Base-by-base conservation (phyloP, 352 stramenopile species). In the Pythium pectinolyticum region DNA sequence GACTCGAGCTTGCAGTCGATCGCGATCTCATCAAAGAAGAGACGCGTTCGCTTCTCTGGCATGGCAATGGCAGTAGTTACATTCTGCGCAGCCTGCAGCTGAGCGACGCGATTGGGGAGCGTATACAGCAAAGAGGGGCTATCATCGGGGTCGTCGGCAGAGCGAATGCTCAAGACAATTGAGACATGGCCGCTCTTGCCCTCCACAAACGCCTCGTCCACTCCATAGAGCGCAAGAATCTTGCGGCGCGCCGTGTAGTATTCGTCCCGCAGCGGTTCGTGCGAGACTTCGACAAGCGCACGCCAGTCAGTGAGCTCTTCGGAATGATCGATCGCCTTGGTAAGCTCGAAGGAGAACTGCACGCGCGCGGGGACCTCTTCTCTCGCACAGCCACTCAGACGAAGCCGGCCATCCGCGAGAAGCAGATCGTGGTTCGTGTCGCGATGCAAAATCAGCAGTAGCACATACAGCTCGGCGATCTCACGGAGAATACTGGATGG, bases 391-490 rank as follows among this genome's bases (percentile, higher is more conserved):
- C 32, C n/a, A 20, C 11, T 6, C 12, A 61, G 22, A 5, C 41
- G 40, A 19, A 61, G 20, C 11, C 54, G 40, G 3, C 10, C 8
- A 22, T 61, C 54, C 10, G 27, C 19, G 41, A 46, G 24, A n/a
- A 61, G 54, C 30, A 32, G 40, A 28, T 61, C 54, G 31, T 41
- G 41, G 4, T 15, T 52, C 3, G 54, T 53, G 20, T 52, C n/a
- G n/a, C 41, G 54, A 28, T 61, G 54, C 12, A 61, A 20, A 45
- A 61, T 53, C 17, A 61, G n/a, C 28, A 61, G 2, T 6, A 61
- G 31, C 19, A 25, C 41, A 20, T 51, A 61, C 9, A 61, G 54
- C 43, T 61, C 54, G 3, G 53, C 20, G 30, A 30, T 11, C 28
- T 52, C 39, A 11, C 54, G 54, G 5, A 61, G 28, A n/a, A n/a